A percentile compares a stretch with the other conserved stretches of the same genome.
These are phyloP conservation scores for Boletus speciosus DNA, from an alignment of 768 basidiomycete genomes.

Conservation along the genomic window DNA sequence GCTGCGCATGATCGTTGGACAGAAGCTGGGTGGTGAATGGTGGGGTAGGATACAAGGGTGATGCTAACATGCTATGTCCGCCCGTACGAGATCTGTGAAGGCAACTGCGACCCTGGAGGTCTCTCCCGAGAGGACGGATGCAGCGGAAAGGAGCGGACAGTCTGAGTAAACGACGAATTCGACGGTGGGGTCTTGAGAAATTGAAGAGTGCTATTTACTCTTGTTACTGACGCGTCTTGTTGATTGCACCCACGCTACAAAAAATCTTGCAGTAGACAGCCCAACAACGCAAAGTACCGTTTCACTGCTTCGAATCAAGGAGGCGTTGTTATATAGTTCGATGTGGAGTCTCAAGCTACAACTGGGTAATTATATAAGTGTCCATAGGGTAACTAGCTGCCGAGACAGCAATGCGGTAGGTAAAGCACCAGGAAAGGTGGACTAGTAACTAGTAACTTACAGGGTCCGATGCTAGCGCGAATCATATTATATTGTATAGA, in stretches of 20 bases:
- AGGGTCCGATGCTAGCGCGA: neutral
- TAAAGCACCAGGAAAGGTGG: conserved; percentile 10
- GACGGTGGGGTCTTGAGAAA: conserved; percentile 7
- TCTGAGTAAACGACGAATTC: conserved; percentile 10
- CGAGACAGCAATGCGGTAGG: neutral
- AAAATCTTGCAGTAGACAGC: neutral
- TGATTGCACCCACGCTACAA: conserved; percentile 4
- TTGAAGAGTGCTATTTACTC: conserved; percentile 23
- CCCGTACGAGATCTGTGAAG: conserved; percentile 4
- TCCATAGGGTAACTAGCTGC: conserved; percentile 1
- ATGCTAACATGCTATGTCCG: conserved; percentile 57
- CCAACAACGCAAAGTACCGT: neutral
- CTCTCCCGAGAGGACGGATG: conserved; percentile 5
- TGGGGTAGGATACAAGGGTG: conserved; percentile 53
- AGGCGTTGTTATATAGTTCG: neutral
- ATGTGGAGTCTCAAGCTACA: neutral
- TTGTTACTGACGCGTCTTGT: conserved; percentile 22
- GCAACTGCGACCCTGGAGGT: neutral
- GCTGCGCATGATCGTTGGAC: conserved; percentile 52
- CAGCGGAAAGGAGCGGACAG: conserved; percentile 16
- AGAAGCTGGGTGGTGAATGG: conserved; percentile 49
- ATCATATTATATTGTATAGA: conserved; percentile 19
- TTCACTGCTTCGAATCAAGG: neutral
- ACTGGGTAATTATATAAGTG: neutral
- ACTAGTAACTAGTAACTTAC: neutral